Conservation (phyloP, 1,284 basidiomycete species). For the Trichosporon sp. region DNA sequence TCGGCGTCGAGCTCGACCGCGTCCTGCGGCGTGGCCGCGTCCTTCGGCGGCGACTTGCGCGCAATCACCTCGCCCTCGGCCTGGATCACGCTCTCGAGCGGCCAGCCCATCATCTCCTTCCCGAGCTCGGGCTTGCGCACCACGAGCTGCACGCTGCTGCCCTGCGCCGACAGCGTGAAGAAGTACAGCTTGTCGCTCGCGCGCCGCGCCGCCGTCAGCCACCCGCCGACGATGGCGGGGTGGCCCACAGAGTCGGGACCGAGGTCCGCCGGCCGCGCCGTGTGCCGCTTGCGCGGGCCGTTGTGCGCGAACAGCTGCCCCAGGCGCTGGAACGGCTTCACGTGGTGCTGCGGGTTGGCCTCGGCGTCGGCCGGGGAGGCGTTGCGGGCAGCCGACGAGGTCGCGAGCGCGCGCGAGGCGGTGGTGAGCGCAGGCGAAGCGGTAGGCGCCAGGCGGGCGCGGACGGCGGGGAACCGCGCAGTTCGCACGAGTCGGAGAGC, state of each 20-base stretch:
- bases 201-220: slow-evolving; percentile 64
- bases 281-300: slow-evolving; percentile 35
- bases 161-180: slow-evolving; percentile 67
- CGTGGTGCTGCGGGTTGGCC: neutral
- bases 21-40: slow-evolving; percentile 52
- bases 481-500: neutral
- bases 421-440: neutral
- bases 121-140: slow-evolving; percentile 48
- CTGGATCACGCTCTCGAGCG: slow-evolving; percentile 70
- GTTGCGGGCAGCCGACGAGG: neutral
- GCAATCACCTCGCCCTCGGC: slow-evolving; percentile 65
- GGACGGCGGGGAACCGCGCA: neutral
- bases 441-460: neutral
- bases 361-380: neutral
- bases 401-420: neutral
- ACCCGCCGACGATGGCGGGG: slow-evolving; percentile 65
- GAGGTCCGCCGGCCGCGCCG: slow-evolving; percentile 63
- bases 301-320: slow-evolving; percentile 11
- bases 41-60: slow-evolving; percentile 53
- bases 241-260: slow-evolving; percentile 56
- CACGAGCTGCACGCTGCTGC: slow-evolving; percentile 69
- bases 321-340: slow-evolving; percentile 13
- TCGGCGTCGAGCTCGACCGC: slow-evolving; percentile 75
- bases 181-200: slow-evolving; percentile 45
- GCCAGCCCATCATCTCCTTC: slow-evolving; percentile 58